Conservation (phyloP, 257 asterid species). For the Solanum neorickii region DNA sequence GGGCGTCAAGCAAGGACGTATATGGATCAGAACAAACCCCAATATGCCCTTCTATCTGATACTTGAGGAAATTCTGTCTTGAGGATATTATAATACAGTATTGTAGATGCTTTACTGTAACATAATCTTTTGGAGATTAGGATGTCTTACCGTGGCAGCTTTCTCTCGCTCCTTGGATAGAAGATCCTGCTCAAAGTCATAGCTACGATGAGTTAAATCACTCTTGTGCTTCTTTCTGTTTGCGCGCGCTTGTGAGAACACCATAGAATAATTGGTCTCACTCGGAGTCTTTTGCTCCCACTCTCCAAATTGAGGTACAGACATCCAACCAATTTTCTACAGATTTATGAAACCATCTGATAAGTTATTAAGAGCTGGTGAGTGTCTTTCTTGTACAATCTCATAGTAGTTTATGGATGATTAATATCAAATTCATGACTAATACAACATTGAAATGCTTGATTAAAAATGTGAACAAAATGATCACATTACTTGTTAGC, state of each 20-base stretch:
- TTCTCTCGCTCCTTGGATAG: not conserved
- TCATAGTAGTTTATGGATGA: not conserved
- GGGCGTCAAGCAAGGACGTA: conserved; percentile 20
- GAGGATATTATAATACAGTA: not conserved
- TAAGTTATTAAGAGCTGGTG: not conserved
- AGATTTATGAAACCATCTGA: not conserved
- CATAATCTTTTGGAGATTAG: not conserved
- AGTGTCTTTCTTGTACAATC: not conserved
- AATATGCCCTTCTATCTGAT: not conserved
- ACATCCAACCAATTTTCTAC: conserved; percentile 14
- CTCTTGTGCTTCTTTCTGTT: conserved; percentile 27
- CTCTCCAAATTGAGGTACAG: conserved; percentile 48
- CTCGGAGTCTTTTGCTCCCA: conserved; percentile 36
- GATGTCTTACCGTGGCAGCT: conserved; percentile 12
- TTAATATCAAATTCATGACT: not conserved
- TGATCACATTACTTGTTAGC: not conserved
- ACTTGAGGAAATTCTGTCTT: not conserved
- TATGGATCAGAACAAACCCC: conserved; percentile 17
- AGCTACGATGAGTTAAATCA: conserved; percentile 16
- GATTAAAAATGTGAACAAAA: not conserved
- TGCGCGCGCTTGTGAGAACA: conserved; percentile 39
- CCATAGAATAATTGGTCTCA: conserved; percentile 30
- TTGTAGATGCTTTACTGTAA: not conserved
- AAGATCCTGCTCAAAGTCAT: conserved; percentile 30
- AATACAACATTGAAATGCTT: not conserved